phyloP scores from a whole-genome alignment of 495 filamentous ascomycete species.

The Aspergillus incahuasiensis region DNA sequence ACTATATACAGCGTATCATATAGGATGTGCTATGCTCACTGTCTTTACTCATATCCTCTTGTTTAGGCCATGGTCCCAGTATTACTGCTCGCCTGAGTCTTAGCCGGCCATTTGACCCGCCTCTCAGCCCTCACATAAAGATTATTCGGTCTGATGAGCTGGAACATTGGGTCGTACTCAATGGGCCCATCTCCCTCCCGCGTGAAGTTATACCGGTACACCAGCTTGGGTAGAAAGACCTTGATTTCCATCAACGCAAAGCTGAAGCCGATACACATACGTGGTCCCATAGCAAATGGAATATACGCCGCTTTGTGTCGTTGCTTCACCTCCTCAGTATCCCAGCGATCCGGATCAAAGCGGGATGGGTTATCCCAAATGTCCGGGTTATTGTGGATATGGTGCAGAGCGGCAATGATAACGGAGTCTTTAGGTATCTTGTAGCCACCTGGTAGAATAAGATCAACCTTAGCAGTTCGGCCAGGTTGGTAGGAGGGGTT shows the following conservation, averaged over 20 bases:
- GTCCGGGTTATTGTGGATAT: slow-evolving; percentile 49
- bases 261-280: slow-evolving; percentile 56
- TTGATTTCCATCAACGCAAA: slow-evolving; percentile 53
- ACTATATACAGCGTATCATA: too few species aligned
- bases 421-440: slow-evolving; percentile 41
- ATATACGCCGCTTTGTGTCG: slow-evolving; percentile 43
- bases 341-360: slow-evolving; percentile 55
- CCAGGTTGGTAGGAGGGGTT: slow-evolving; percentile 53
- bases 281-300: slow-evolving; percentile 47
- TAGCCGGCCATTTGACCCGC: not conserved
- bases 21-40: too few species aligned
- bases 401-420: slow-evolving; percentile 46
- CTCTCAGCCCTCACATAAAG: slow-evolving; percentile 34
- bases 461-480: slow-evolving; percentile 45
- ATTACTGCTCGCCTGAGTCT: not conserved
- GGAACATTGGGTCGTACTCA: slow-evolving; percentile 56
- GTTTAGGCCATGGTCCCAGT: not conserved
- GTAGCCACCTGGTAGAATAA: slow-evolving; percentile 54
- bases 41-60: too few species aligned
- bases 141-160: slow-evolving; percentile 53
- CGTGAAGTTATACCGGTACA: slow-evolving; percentile 49
- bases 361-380: slow-evolving; percentile 47
- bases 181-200: slow-evolving; percentile 36
- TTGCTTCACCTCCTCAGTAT: slow-evolving; percentile 43
- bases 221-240: slow-evolving; percentile 45